Base-by-base conservation (phyloP, 805 yeast genomes). In the Pichia nanzhaoensis region DNA sequence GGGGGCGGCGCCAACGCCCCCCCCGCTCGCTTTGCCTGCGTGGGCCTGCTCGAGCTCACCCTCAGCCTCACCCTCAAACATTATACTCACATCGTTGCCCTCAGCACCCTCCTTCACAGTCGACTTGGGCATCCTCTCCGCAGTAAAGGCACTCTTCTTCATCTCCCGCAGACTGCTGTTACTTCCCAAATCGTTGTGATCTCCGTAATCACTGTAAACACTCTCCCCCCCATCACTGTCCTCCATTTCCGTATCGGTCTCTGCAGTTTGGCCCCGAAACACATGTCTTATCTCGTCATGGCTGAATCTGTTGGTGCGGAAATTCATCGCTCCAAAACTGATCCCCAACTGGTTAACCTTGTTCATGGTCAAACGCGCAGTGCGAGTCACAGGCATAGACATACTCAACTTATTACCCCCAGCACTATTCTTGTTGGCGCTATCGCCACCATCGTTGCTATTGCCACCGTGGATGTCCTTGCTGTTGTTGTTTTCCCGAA, bases 101-200 rank as follows among this genome's bases (percentile, higher is more conserved):
- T 75, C 75, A 0, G 83, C 87, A 49, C 81, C 83, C 47, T 81
- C 86, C 39, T 80, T 64, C 1, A 84, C 72, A 49, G 73, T 78
- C 0, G 91, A 77, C 49, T 77, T 73, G 1, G 93, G 93, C 41
- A 84, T 71, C 40, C 83, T 80, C 36, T 78, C 82, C 2, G 91
- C 82, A 31, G 84, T 77, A 53, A 85, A 49, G 8, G 52, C 50
- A 28, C 52, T 44, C 30, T 38, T 34, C 19, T 30, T 41, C 37
- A 42, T 40, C 81, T 80, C 32, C 19, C 28, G 28, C 18, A 35
- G 37, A 28, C 46, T 41, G 9, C 27, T 28, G 32, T 19, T 32
- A 22, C 42, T 46, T 16, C 17, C 38, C 31, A 17, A 22, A 24
- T 24, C 28, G 28, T 10, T 24, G 28, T 24, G 10, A 10, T 24